phyloP scores from a whole-genome alignment of 441 rosid genomes.

The Erodium texanum region DNA sequence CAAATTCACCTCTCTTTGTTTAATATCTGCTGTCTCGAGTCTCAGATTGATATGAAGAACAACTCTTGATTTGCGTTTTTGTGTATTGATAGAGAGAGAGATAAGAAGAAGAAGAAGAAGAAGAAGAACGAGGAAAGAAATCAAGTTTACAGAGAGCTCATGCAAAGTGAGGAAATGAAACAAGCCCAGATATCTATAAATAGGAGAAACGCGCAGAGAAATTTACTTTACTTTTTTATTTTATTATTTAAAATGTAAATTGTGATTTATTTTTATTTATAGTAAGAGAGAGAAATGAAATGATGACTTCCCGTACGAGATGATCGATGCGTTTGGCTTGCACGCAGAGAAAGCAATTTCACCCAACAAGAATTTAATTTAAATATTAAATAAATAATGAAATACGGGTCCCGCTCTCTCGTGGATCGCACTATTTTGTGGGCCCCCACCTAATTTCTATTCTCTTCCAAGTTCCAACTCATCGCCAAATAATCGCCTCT shows the following conservation, averaged over 20 bases:
- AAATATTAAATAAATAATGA: neutral
- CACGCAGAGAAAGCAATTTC: neutral
- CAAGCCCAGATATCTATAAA: neutral
- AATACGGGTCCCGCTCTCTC: neutral
- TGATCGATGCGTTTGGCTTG: conserved; percentile 1
- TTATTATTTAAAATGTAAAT: neutral
- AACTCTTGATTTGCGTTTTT: neutral
- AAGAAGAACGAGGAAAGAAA: too few species aligned
- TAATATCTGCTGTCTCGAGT: neutral
- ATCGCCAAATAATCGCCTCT: neutral
- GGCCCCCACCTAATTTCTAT: neutral
- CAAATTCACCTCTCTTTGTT: neutral
- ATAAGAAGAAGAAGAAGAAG: too few species aligned
- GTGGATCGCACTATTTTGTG: neutral
- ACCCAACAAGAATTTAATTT: neutral
- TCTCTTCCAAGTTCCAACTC: neutral
- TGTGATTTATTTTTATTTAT: too few species aligned
- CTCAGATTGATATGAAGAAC: neutral
- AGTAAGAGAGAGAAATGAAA: neutral
- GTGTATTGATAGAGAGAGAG: neutral
- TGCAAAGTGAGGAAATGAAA: conserved; percentile 4
- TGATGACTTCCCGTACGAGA: conserved; percentile 4
- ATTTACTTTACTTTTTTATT: neutral
- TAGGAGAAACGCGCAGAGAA: neutral
- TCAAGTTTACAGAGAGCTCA: neutral